A percentile compares a stretch with the other conserved stretches of the same genome.
phyloP scores from a whole-genome alignment of 192 early-diverging fungal species.

The Dissophora ornata region DNA sequence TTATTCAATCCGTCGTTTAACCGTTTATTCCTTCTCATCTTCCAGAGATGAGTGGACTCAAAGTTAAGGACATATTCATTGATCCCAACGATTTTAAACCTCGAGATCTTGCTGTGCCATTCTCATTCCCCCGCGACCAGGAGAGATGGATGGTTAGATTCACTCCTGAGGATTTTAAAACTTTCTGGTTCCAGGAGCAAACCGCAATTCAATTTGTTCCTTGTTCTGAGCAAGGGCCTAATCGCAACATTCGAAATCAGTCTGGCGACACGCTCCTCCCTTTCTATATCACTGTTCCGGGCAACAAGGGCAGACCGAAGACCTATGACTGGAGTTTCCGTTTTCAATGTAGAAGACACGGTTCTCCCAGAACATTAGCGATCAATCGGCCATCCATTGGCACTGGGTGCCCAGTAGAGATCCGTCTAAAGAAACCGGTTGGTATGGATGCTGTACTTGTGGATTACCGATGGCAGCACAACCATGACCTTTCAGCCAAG shows the following conservation, averaged over 20 bases:
- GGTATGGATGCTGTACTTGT: slow-evolving; percentile 15
- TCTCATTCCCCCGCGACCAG: not conserved
- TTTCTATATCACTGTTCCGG: not conserved
- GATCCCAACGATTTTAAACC: slow-evolving; percentile 5
- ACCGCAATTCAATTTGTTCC: slow-evolving; percentile 1
- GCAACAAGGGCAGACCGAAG: slow-evolving; percentile 1
- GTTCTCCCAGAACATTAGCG: slow-evolving; percentile 1
- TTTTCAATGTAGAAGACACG: not conserved
- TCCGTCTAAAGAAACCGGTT: slow-evolving; percentile 15
- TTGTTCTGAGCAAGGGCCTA: not conserved
- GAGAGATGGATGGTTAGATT: slow-evolving; percentile 5
- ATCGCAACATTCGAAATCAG: not conserved
- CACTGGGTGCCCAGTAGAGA: slow-evolving; percentile 19
- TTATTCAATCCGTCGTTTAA: no score
- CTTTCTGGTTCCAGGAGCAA: slow-evolving; percentile 2
- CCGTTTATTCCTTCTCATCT: no score
- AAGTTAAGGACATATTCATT: not conserved
- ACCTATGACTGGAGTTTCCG: slow-evolving; percentile 24
- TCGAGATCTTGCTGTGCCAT: not conserved
- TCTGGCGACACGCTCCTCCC: not conserved
- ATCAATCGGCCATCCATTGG: slow-evolving; percentile 17
- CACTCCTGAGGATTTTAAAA: not conserved
- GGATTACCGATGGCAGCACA: slow-evolving; percentile 25
- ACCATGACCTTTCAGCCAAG: slow-evolving; percentile 23
- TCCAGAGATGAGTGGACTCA: not conserved